Base-by-base conservation (phyloP, 1,284 basidiomycete genomes). In the Puccinia triticina region DNA sequence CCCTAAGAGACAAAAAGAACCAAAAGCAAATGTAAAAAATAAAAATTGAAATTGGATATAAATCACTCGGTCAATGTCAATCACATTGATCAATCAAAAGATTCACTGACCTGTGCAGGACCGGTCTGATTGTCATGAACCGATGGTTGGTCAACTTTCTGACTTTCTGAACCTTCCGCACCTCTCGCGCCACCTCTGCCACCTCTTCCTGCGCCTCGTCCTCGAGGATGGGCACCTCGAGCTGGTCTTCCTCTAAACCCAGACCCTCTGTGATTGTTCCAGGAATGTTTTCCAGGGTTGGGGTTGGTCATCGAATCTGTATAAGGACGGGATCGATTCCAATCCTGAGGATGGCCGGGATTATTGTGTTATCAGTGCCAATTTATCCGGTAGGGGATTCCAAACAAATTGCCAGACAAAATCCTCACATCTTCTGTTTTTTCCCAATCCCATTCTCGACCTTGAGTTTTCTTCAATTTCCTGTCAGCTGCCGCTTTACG, bases 371-470 rank as follows among this genome's bases (percentile, higher is more conserved):
- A 34, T 21, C 26, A 48, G 5, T 18, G 23, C 34, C 37, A 26
- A 8, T 29, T 37, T 10, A 46, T 2, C 37, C 32, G 18, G 53
- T 18, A 18, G 40, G 29, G 21, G 12, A 21, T 16, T n/a, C 21
- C 5, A 67, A 40, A 48, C 32, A 26, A 46, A 23, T 23, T 7
- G 29, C 21, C 37, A 53, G 43, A 29, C 48, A 50, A 50, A 37
- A 34, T 18, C 18, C 74, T 55, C 34, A 79, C 77, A 26, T 79
- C 77, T 43, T 79, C 77, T 12, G 80, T 50, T 67, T 84, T 85
- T 53, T 77, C 83, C 26, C 66, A 83, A 75, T 85, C 85, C 85
- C 85, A 85, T 21, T 83, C 84, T 64, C 85, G 83, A 1, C 83
- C 83, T 34, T 83, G 71, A 37, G 77, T 67, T 29, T 79, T 79